Conservation (phyloP, 177 flowering plant genomes). For the Vitis hybrid region DNA sequence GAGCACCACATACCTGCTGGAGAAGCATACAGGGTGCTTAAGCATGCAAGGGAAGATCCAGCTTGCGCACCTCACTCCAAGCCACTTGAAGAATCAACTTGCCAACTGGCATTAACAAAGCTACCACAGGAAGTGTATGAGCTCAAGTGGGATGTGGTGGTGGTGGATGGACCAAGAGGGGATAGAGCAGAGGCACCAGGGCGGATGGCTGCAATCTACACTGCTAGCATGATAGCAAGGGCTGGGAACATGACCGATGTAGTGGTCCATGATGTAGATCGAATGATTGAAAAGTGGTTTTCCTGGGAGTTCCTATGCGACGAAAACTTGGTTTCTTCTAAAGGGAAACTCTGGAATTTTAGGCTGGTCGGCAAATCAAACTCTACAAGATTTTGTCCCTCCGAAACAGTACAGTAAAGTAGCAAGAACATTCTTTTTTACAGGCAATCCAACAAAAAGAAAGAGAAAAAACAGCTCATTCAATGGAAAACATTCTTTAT, state of each 20-base stretch:
- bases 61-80: constrained; percentile 38
- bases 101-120: constrained; percentile 52
- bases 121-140: constrained; percentile 62
- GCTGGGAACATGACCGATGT: constrained; percentile 54
- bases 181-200: constrained; percentile 65
- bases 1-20: constrained; percentile 42
- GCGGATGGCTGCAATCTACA: constrained; percentile 80
- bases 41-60: constrained; percentile 50
- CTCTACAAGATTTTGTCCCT: constrained; percentile 55
- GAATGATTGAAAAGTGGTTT: constrained; percentile 86
- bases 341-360: constrained; percentile 84
- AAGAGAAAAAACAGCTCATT: background rate
- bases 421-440: constrained; percentile 3
- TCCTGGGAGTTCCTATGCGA: constrained; percentile 90
- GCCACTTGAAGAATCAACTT: constrained; percentile 38
- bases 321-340: constrained; percentile 74
- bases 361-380: constrained; percentile 38
- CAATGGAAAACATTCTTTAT: no score
- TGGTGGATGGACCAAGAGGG: constrained; percentile 85
- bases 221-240: constrained; percentile 67
- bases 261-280: constrained; percentile 72
- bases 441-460: background rate
- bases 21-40: constrained; percentile 70
- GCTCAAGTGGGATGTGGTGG: constrained; percentile 69
- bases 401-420: constrained; percentile 18